Evolutionary conservation across 352 stramenopile species (phyloP), one percentile per base, ranked within the genome.

Genomic region (Thalassiosira tumida): DNA sequence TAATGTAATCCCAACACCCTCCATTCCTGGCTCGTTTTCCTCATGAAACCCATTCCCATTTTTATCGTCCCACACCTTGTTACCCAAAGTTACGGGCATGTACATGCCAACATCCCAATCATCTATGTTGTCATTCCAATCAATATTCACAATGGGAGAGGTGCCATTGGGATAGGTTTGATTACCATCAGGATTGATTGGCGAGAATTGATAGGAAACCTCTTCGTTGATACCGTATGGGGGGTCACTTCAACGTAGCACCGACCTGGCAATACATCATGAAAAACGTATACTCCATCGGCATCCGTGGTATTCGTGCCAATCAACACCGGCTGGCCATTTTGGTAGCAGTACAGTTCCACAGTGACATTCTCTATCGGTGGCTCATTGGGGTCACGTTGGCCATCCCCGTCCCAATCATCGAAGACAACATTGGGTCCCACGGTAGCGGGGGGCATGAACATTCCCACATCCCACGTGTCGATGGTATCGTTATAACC

Each of bases 391-490:
- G 74, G 54, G 54, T 90, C 88, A 69, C 79, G 78, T 10, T 82
- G 26, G 67, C 82, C 82, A 72, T 93, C 81, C 5, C 72, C 82
- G 85, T 93, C 76, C 13, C 31, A 41, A 51, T 93, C 87, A 41
- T 89, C 69, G 47, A 89, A 93, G 4, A 93, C 81, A 67, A 29
- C 33, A 64, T 93, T 93, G 13, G 87, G 87, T 26, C 87, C 87
- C 59, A 93, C 43, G 43, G 51, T 86, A 72, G 81, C 76, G 7
- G 59, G 38, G 29, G 67, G 76, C 37, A 74, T 40, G 76, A 62
- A 83, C 76, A 83, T 83, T 21, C 77, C 77, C 0, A 84, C 77
- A 64, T 73, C 40, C 77, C 77, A 84, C 21, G 41, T 43, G 47
- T 64, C 21, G 14, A 65, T 41, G 54, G 35, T 73, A 26, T 41